Base-by-base conservation (phyloP, 2,329 filamentous ascomycete species). In the Pseudopyrenochaeta lycopersici region DNA sequence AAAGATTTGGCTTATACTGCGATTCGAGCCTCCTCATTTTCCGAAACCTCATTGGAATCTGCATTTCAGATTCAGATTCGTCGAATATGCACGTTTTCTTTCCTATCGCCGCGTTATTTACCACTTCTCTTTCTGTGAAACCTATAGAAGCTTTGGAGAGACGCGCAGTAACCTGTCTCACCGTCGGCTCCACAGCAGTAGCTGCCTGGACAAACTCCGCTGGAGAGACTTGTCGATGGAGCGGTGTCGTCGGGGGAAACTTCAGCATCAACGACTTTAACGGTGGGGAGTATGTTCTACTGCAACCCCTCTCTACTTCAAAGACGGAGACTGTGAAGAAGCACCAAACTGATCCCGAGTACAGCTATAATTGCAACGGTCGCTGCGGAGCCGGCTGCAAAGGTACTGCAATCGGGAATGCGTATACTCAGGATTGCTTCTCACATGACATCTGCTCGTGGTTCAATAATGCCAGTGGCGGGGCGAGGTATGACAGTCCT, bases 381-480 rank as follows among this genome's bases (percentile, higher is more conserved):
- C 73, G 80, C 27, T 82, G 81, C 30, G 81, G 81, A 21, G 78
- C 76, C 9, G 80, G 79, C 0, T 83, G 81, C 43, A 72, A 64
- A 1, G 80, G 81, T 4, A 42, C 67, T 4, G 71, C 78, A 1
- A 1, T 82, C 7, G 81, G 81, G 2, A 81, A 82, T 30, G 78
- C 70, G 3, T 83, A 83, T 51, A 82, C 80, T 0, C 81, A 82
- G 54, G 78, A 83, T 44, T 83, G 81, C 60, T 82, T 80, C 58
- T 78, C 76, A 0, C 81, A 83, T 48, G 81, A 83, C 43, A 77
- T 83, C 11, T 83, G 81, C 63, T 82, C 79, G 3, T 83, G 79
- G 57, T 83, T 83, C 53, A 77, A 82, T 27, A 78, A 77, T 45
- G 79, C 81, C 1, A 77, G 69, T n/a, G 78, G 79, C 7, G 81